Evolutionary conservation across 345 rosid species (phyloP).

Genomic region (Dipteronia sinensis): DNA sequence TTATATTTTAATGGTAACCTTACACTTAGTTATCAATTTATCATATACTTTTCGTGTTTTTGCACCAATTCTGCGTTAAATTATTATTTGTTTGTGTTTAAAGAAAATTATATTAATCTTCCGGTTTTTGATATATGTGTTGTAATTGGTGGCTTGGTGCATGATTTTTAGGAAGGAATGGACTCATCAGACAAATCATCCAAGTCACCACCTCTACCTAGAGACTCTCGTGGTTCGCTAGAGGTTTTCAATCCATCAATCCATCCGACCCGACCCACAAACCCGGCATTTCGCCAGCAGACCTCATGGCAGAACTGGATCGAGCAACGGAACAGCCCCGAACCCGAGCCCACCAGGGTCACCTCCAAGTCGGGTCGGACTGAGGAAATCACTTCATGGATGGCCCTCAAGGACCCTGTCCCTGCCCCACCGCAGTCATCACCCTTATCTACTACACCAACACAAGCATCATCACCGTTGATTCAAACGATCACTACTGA

Average conservation of each 20-base stretch:
- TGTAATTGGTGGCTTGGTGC: neutral
- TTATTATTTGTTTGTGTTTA: too few species aligned
- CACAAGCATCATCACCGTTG: conserved; percentile 14
- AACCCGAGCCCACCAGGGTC: conserved; percentile 27
- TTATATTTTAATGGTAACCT: too few species aligned
- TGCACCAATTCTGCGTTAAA: too few species aligned
- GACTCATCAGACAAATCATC: conserved; percentile 51
- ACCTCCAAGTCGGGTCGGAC: conserved; percentile 37
- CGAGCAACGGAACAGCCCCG: conserved; percentile 38
- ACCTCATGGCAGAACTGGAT: conserved; percentile 54
- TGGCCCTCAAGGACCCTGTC: conserved; percentile 70
- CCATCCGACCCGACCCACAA: conserved; percentile 49
- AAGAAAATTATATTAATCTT: too few species aligned
- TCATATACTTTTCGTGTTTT: too few species aligned
- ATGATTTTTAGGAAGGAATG: conserved; percentile 35
- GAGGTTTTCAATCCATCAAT: conserved; percentile 83
- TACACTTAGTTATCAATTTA: too few species aligned
- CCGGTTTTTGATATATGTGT: too few species aligned
- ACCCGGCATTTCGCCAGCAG: conserved; percentile 49
- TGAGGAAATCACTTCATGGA: conserved; percentile 81
- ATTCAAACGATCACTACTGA: conserved; percentile 6
- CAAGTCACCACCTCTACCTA: conserved; percentile 41
- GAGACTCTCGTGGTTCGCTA: conserved; percentile 82
- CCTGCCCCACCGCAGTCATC: conserved; percentile 27
- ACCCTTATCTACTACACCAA: conserved; percentile 5